Evolutionary conservation across 1,284 basidiomycete genomes (phyloP).

Genomic region (Fomitopsis betulina): DNA sequence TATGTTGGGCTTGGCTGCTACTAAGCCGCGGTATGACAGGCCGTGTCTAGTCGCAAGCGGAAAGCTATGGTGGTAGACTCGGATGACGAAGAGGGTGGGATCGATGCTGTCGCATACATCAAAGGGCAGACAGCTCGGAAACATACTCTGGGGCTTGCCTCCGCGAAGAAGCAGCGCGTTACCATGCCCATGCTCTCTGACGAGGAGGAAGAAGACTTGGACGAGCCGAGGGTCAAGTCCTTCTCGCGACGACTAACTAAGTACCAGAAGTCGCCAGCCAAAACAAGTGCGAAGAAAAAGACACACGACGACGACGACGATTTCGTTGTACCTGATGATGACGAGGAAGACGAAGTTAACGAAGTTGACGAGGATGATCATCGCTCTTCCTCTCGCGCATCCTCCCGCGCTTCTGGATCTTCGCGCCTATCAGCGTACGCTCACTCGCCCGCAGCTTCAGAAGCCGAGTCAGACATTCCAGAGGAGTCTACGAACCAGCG

Average conservation of each 20-base stretch:
- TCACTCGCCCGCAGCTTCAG: constrained; percentile 31
- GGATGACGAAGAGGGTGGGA: constrained; percentile 48
- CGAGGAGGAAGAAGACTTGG: constrained; percentile 44
- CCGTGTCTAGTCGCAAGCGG: constrained; percentile 47
- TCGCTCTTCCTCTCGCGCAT: constrained; percentile 30
- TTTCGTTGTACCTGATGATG: constrained; percentile 68
- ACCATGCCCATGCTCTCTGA: constrained; percentile 34
- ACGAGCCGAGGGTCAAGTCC: constrained; percentile 32
- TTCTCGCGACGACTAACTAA: constrained; percentile 57
- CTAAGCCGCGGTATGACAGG: constrained; percentile 4
- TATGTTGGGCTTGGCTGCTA: not conserved
- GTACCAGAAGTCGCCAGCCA: constrained; percentile 60
- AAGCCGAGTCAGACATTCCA: constrained; percentile 15
- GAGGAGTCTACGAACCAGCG: constrained; percentile 14
- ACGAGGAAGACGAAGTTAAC: constrained; percentile 34
- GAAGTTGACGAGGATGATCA: constrained; percentile 28
- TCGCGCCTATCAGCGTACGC: constrained; percentile 38
- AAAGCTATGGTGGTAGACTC: constrained; percentile 67
- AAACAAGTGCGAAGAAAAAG: constrained; percentile 27
- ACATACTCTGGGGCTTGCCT: constrained; percentile 18
- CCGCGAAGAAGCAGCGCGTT: constrained; percentile 50
- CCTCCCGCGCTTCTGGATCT: constrained; percentile 31
- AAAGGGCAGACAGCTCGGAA: constrained; percentile 22
- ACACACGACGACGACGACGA: constrained; percentile 48
- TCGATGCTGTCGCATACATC: constrained; percentile 21